These are phyloP conservation scores for Fusarium illudens DNA, from an alignment of 2,329 filamentous ascomycete genomes.

Conservation along the genomic window DNA sequence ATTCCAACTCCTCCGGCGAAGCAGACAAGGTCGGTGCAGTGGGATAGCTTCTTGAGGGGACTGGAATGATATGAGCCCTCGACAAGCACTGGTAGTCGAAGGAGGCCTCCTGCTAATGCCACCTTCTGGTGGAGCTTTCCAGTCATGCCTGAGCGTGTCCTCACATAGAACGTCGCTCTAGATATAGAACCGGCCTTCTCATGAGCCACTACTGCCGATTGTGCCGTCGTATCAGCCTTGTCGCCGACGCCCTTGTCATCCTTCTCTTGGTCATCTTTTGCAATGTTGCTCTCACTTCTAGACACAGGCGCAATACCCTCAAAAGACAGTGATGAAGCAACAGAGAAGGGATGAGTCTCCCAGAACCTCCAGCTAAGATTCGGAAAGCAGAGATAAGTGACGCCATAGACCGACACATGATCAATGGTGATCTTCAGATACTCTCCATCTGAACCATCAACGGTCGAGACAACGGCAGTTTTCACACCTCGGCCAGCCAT, in stretches of 20 bases:
- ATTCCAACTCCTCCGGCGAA: slow-evolving; percentile 48
- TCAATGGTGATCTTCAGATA: slow-evolving; percentile 47
- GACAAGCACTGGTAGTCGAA: slow-evolving; percentile 38
- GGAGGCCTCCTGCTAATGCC: neutral
- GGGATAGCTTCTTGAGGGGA: slow-evolving; percentile 28
- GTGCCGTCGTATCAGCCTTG: neutral
- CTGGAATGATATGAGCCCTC: slow-evolving; percentile 43
- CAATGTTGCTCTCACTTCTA: neutral
- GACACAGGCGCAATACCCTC: neutral
- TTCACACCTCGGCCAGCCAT: slow-evolving; percentile 35
- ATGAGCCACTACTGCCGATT: neutral
- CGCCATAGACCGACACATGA: slow-evolving; percentile 34
- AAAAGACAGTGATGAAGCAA: slow-evolving; percentile 21
- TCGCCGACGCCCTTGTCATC: neutral
- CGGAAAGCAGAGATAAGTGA: slow-evolving; percentile 50
- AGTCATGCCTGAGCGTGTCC: slow-evolving; percentile 39
- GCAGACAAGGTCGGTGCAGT: slow-evolving; percentile 41
- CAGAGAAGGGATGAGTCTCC: slow-evolving; percentile 50
- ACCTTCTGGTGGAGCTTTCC: slow-evolving; percentile 22
- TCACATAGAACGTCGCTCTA: slow-evolving; percentile 36
- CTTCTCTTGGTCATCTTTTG: neutral
- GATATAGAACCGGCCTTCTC: neutral
- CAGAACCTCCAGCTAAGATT: slow-evolving; percentile 48
- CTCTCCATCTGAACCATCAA: slow-evolving; percentile 42
- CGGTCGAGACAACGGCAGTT: slow-evolving; percentile 34